Base-by-base conservation (phyloP, 108 stramenopile species). In the Nitzschia sp. region DNA sequence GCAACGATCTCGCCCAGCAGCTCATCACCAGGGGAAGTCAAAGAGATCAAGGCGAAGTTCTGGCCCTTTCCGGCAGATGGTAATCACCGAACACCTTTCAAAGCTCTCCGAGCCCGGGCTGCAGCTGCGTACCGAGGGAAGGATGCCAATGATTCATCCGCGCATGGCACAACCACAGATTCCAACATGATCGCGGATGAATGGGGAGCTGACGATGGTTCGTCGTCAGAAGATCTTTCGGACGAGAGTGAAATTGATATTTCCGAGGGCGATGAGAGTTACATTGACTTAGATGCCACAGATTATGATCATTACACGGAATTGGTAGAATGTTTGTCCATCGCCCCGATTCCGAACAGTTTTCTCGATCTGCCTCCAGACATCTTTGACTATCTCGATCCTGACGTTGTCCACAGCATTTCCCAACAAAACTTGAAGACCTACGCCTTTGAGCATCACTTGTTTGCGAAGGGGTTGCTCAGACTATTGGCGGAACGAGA, bases 401-500 rank as follows among this genome's bases (percentile, higher is more conserved):
- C 57, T 15, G 65, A 70, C 26, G 19, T 77, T 7, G 57, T 76
- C 10, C 54, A 51, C 3, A 54, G 37, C 10, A 67, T 77, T 57
- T 14, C n/a, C 10, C 14, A 60, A 3, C 76, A 77, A 61, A 43
- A 71, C 41, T 14, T 60, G 9, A 52, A 57, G 8, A 62, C 51
- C 48, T 84, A 86, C 65, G 91, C 80, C 19, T 72, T 63, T 15
- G 87, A 93, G 66, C 89, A 88, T 57, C 81, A 83, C 19, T 74
- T 93, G 42, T 79, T 88, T 40, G 71, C 86, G 41, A 77, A 73
- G 44, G 86, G 86, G 6, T 51, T 86, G 29, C 62, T 93, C 52
- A 75, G 83, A 22, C 56, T 93, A 52, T 64, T 93, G 15, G 70
- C 72, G 12, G 84, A 90, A 63, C 80, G 83, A 37, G 91, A 92